Evolutionary conservation across 2,329 filamentous ascomycete species (phyloP), one percentile per base, ranked within the genome.

Genomic region (Cladosporium sp.): DNA sequence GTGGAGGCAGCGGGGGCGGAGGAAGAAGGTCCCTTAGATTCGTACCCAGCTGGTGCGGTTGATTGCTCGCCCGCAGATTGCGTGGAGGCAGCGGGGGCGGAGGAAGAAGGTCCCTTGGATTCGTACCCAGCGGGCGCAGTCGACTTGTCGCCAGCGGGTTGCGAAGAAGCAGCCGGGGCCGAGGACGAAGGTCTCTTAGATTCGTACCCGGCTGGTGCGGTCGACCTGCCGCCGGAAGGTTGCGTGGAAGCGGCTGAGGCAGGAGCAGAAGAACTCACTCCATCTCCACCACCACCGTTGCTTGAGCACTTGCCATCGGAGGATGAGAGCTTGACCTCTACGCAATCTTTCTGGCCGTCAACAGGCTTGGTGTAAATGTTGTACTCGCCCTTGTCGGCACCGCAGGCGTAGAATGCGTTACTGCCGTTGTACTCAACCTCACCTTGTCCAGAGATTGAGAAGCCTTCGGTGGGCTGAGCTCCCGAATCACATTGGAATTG

Each of bases 401-500:
- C 82, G 62, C 84, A 87, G 39, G 81, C 77, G 60, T 78, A 81
- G 64, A 86, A 86, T 20, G 68, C 68, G 3, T 70, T 64, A 58
- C 70, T 74, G 41, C 75, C 76, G 27, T 79, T 68, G 65, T 76
- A 80, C 2, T 71, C 70, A 17, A 87, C 61, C 4, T 64, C 60
- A 27, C 82, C 82, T 52, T 77, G 68, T 18, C 75, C 37, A 48
- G 44, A 48, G 52, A 85, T 72, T 7, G 71, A 69, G 67, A 85
- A 86, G 24, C 82, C 82, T 27, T 72, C 61, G 19, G 71, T 74
- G 8, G 79, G 75, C 12, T 61, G 56, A 11, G 76, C 77, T 41
- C 78, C 77, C 17, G 61, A 56, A 56, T 86, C 83, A 58, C 84
- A 85, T 61, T 85, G 82, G 53, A 82, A 78, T 42, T 83, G 78